Evolutionary conservation across 176 grass and related monocot genomes (phyloP), one percentile per base, ranked within the genome.

Genomic region (Hordeum marinum): DNA sequence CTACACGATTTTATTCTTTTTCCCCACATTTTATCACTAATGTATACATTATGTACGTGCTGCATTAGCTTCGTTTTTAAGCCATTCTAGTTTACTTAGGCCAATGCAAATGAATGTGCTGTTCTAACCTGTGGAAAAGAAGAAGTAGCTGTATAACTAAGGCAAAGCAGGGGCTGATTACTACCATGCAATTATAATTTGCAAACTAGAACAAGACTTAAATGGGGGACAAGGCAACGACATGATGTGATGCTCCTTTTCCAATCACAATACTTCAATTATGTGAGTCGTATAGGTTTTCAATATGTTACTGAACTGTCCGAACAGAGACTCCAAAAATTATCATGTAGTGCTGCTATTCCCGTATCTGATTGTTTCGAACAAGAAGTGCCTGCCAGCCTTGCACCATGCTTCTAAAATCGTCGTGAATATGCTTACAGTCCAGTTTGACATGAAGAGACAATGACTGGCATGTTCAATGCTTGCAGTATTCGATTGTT

Each of bases 401-500:
- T 72, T 25, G 11, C 9, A 8, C n/a, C 36, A 40, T 72, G 43
- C 46, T 80, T 34, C 59, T 82, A 50, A 75, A 24, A 10, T 83
- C 21, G 24, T 71, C 62, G n/a, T 26, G 11, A 10, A 24, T 68
- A 63, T 83, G 21, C n/a, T 60, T 42, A 21, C 23, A 66, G 24
- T 57, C 8, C 39, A 57, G 40, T 52, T 40, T 25, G 12, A 50
- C 32, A 71, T 36, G 43, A 37, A 26, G 11, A 31, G 13, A 40
- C 31, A 72, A 64, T 72, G 79, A 78, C 77, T 66, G 65, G 14
- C 25, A 18, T 85, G 24, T 83, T 66, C 45, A 27, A 76, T 76
- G 14, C 50, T 89, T 90, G 55, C 86, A 98, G 93, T 98, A 41
- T 98, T 98, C 79, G 93, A 98, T 82, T 95, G 91, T 72, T 95